Base-by-base conservation (phyloP, 2,329 filamentous ascomycete species). In the Scopulariopsis brevicaulis region DNA sequence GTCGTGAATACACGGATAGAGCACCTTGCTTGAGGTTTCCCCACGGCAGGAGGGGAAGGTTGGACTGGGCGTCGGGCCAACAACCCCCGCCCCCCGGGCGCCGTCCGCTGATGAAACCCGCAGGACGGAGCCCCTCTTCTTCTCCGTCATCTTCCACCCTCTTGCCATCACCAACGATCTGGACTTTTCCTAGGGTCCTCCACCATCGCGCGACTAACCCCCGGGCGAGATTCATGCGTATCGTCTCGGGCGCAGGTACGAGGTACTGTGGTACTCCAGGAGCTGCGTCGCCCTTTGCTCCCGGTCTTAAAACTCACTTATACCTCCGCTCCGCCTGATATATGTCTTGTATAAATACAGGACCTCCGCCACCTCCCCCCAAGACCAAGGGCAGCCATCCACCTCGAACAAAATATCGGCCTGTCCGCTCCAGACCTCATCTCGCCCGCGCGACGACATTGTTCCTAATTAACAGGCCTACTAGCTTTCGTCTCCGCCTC, bases 311-410 rank as follows among this genome's bases (percentile, higher is more conserved):
- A 55, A 43, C 54, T 55, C 54, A 43, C 54, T 55, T 55, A 55
- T 55, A 55, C 35, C 35, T 28, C 54, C 18, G n/a, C 37, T 18
- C 37, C 37, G 37, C 37, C 18, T 5, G 25, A 46, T 43, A 35
- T 43, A 24, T 24, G 34, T 1, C 40, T 55, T 35, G 37, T 56
- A 56, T 56, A 56, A 56, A 56, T 56, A 48, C 54, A n/a, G 54
- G n/a, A 56, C 24, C 54, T 11, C 48, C 48, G 54, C 54, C 54
- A 50, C 54, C 48, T 50, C 54, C 25, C 22, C 40, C 22, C 15
- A 40, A 7, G 22, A 48, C 7, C 37, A 14, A 40, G 4, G 37
- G 15, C 37, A 40, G 11, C 54, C n/a, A 28, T 14, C 24, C 28
- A 50, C 34, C 54, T 48, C 24, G 43, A 48, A 20, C 43, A 48